A percentile compares a stretch with the other conserved stretches of the same genome.
These are phyloP conservation scores for Cenchrus purpureus DNA, from an alignment of 176 grass and related monocot genomes.

Conservation along the genomic window DNA sequence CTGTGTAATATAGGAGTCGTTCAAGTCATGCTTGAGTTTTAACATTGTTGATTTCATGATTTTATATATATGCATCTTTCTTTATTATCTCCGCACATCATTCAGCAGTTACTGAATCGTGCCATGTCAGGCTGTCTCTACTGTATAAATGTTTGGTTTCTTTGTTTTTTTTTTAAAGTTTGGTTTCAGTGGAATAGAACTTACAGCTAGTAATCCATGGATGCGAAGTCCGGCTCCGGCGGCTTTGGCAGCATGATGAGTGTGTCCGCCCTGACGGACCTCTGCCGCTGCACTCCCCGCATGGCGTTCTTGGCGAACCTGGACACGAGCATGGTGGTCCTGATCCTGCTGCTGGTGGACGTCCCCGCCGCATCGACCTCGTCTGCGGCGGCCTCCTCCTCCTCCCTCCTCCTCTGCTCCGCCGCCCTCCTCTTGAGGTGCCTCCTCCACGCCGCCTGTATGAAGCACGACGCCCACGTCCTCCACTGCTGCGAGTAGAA, in stretches of 20 bases:
- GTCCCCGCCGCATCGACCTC: neutral
- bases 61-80: neutral
- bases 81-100: too few species aligned
- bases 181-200: too few species aligned
- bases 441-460: conserved; percentile 72
- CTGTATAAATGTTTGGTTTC: too few species aligned
- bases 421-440: conserved; percentile 47
- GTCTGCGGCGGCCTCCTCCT: conserved; percentile 9
- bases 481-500: conserved; percentile 93
- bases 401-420: conserved; percentile 55
- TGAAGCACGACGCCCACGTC: conserved; percentile 73
- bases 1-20: neutral
- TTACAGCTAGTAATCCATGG: conserved; percentile 38
- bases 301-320: conserved; percentile 71
- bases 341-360: conserved; percentile 34
- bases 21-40: neutral
- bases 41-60: neutral
- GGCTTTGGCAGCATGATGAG: conserved; percentile 70
- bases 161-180: too few species aligned
- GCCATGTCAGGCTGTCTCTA: too few species aligned
- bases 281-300: conserved; percentile 47
- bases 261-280: neutral
- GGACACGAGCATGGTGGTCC: conserved; percentile 59
- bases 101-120: too few species aligned
- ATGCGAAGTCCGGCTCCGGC: conserved; percentile 54